Base-by-base conservation (phyloP, 2,329 filamentous ascomycete species). In the Neurospora sp. region DNA sequence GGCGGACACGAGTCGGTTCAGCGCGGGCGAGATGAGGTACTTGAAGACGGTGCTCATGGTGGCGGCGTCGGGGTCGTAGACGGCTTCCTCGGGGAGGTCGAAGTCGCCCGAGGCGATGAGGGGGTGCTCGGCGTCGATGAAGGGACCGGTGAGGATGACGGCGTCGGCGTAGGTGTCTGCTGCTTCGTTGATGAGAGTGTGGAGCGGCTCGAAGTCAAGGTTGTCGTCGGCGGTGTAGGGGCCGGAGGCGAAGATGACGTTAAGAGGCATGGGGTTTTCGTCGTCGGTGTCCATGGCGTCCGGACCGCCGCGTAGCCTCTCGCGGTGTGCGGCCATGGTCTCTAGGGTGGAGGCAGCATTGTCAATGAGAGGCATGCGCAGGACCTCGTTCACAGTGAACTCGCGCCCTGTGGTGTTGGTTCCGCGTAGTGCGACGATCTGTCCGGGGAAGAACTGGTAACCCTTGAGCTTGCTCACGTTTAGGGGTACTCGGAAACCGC, bases 181-280 rank as follows among this genome's bases (percentile, higher is more conserved):
- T 8, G 94, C 93, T 75, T 90, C 89, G 74, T 87, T 86, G 77
- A 95, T 95, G 17, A 99, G 85, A 38, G 92, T 88, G 76, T 93
- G 89, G 1, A 99, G 83, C 8, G 95, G 91, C 76, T 96, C 92
- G 77, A 94, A 99, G 74, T 93, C 91, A 66, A 99, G 88, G 77
- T 96, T 96, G 76, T 95, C 92, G 74, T 98, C 94, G 2, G 93
- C 89, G 0, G 94, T 97, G 80, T 96, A 99, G 0, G 96, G 96
- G 0, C 96, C 96, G 0, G 93, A 88, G 1, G 91, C 92, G 70
- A 95, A 85, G 43, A 97, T 80, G 67, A 97, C 83, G 75, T 86
- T 93, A 19, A 98, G 81, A 0, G 95, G 93, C 8, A 88, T 82
- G 0, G 87, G 85, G 52, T 10, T 62, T 2, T 84, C 82, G 4